Conservation (phyloP, 23 red algal genomes). For the Gracilaria caudata region DNA sequence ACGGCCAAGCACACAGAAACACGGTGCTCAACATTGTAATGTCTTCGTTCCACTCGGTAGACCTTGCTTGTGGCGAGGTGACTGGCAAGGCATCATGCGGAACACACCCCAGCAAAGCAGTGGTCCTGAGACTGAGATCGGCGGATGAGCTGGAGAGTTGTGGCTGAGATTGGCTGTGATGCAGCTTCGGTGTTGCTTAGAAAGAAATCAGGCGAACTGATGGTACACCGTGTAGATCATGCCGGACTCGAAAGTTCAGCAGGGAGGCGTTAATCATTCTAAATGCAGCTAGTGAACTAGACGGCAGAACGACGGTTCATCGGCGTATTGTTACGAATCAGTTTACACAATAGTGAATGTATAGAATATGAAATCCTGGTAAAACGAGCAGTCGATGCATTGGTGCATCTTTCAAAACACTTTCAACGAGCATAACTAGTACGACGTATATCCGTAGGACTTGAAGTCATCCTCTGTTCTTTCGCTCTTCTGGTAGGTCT, state of each 20-base stretch:
- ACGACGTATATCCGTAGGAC: slow-evolving; percentile 32
- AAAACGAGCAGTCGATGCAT: neutral
- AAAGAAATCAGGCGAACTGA: too few species aligned
- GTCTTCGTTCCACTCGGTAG: neutral
- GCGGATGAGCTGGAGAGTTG: neutral
- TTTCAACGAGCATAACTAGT: slow-evolving; percentile 3
- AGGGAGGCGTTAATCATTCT: too few species aligned
- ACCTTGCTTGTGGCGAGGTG: neutral
- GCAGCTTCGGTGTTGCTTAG: too few species aligned
- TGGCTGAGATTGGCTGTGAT: too few species aligned
- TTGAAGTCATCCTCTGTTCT: neutral
- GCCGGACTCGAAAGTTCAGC: too few species aligned
- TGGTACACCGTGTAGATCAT: too few species aligned
- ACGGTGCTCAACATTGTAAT: neutral
- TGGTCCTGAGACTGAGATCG: neutral
- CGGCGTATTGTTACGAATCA: neutral
- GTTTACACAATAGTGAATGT: neutral
- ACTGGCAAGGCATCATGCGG: neutral
- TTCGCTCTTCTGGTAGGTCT: neutral
- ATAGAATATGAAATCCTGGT: neutral
- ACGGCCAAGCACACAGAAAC: neutral
- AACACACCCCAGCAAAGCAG: neutral
- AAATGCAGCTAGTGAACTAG: neutral
- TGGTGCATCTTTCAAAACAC: neutral
- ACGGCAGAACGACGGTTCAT: neutral